Percentiles rank a stretch among this genome's conserved stretches.
Conservation (phyloP, 169 alveolate genomes). For the Cryptosporidium bovis region DNA sequence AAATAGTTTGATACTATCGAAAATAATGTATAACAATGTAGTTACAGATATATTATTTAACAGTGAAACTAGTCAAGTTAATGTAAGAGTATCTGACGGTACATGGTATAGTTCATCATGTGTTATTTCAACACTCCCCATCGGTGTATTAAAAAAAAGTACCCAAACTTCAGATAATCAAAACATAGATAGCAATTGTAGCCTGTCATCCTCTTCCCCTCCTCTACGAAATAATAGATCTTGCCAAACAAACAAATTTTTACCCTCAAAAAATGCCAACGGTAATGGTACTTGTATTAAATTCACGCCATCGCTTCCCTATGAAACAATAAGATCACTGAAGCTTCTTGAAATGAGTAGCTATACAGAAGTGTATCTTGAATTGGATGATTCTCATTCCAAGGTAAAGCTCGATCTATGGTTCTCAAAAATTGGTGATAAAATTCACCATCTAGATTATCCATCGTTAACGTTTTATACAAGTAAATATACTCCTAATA, state of each 20-base stretch:
- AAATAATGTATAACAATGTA: neutral
- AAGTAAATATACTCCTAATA: constrained; percentile 36
- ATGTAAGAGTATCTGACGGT: constrained; percentile 48
- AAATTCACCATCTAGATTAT: constrained; percentile 43
- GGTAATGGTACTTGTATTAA: constrained; percentile 2
- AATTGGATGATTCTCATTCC: neutral
- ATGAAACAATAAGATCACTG: constrained; percentile 46
- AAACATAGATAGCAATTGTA: neutral
- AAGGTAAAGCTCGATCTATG: neutral
- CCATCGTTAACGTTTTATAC: constrained; percentile 43
- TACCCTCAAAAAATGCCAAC: neutral
- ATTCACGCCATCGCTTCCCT: constrained; percentile 53
- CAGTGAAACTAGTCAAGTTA: constrained; percentile 63
- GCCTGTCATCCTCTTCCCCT: neutral
- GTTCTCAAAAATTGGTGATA: constrained; percentile 49
- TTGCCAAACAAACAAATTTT: neutral
- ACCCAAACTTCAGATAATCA: constrained; percentile 19
- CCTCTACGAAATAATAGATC: neutral
- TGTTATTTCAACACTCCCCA: constrained; percentile 60
- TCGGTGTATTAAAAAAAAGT: constrained; percentile 55
- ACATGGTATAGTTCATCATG: constrained; percentile 70
- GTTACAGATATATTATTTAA: constrained; percentile 62
- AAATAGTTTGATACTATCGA: neutral
- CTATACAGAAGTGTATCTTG: constrained; percentile 47
- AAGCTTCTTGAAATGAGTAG: constrained; percentile 51